These are phyloP conservation scores for Echinochloa phyllopogon DNA, from an alignment of 176 grass and related monocot species.

Conservation along the genomic window DNA sequence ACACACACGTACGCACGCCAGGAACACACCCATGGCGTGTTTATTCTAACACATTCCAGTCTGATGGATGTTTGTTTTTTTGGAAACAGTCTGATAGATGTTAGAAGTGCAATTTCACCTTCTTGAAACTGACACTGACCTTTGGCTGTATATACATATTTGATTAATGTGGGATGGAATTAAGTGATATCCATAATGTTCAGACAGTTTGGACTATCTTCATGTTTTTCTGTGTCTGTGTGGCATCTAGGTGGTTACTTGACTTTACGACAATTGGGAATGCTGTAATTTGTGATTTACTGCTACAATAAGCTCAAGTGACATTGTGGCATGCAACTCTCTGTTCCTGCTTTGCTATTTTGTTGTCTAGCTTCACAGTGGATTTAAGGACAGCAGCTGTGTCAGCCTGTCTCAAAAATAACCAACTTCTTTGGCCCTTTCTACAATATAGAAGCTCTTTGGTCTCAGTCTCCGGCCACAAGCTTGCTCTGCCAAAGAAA, in stretches of 20 bases:
- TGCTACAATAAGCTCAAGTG: constrained; percentile 13
- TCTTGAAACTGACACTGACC: not conserved
- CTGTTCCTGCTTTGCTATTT: constrained; percentile 41
- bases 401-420: constrained; percentile 52
- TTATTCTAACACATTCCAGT: too few species aligned
- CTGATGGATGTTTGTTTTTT: too few species aligned
- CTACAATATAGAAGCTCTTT: constrained; percentile 49
- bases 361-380: constrained; percentile 44
- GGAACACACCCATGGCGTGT: too few species aligned
- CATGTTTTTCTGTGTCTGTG: not conserved
- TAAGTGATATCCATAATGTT: not conserved
- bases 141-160: not conserved
- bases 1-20: too few species aligned
- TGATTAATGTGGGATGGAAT: not conserved
- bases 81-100: not conserved
- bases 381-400: constrained; percentile 46
- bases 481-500: constrained; percentile 44
- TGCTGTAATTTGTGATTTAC: constrained; percentile 29
- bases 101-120: not conserved
- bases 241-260: not conserved
- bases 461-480: constrained; percentile 24
- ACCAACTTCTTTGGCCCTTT: constrained; percentile 62
- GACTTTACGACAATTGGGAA: not conserved
- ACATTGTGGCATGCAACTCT: constrained; percentile 28
- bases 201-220: not conserved